phyloP scores from a whole-genome alignment of 371 early-diverging fungal genomes.

The Basidiobolus meristosporus region DNA sequence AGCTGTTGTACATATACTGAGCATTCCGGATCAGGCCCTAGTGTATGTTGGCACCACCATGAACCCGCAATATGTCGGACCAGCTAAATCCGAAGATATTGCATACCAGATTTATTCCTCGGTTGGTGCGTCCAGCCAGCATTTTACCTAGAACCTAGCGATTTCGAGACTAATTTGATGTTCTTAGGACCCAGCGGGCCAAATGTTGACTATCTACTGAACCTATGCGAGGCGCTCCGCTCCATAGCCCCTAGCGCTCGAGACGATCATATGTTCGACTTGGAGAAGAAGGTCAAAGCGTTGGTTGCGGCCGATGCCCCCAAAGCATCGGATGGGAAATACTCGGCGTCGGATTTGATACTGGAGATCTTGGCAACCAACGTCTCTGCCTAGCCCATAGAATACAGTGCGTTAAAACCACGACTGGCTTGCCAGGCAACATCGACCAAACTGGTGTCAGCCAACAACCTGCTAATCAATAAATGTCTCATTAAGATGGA shows the following conservation, averaged over 20 bases:
- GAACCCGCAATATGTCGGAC: constrained; percentile 71
- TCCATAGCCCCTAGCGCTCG: constrained; percentile 26
- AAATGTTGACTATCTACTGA: constrained; percentile 56
- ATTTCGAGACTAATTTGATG: background rate
- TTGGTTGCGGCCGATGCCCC: too few species aligned
- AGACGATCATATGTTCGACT: constrained; percentile 38
- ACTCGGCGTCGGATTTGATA: too few species aligned
- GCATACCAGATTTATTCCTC: constrained; percentile 48
- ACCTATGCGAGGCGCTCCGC: constrained; percentile 41
- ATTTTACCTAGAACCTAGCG: background rate
- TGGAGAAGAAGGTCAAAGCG: constrained; percentile 26
- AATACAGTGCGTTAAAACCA: too few species aligned
- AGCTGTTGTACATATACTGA: background rate
- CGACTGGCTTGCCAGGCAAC: too few species aligned
- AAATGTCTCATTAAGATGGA: too few species aligned
- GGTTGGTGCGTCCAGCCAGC: constrained; percentile 32
- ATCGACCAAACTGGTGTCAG: too few species aligned
- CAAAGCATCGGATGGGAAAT: too few species aligned
- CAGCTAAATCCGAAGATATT: constrained; percentile 39
- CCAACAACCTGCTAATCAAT: too few species aligned
- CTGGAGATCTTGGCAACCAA: too few species aligned
- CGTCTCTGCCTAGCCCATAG: too few species aligned
- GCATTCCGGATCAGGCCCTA: constrained; percentile 36
- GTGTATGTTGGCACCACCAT: constrained; percentile 67
- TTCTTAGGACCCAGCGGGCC: constrained; percentile 46